These are phyloP conservation scores for Colletotrichum sp. DNA, from an alignment of 2,329 filamentous ascomycete species.

Conservation along the genomic window DNA sequence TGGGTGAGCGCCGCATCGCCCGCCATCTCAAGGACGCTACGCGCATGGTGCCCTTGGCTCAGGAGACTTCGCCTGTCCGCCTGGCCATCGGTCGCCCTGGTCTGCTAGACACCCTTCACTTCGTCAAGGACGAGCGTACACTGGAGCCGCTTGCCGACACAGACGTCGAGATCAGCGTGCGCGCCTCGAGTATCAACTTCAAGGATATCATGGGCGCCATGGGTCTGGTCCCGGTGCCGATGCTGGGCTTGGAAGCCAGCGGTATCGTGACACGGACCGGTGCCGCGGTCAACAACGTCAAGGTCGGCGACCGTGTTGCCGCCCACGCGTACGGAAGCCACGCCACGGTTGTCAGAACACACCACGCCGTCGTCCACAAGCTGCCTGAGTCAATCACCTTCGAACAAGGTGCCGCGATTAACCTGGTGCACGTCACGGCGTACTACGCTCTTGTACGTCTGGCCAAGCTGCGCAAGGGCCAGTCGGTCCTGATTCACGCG, in stretches of 20 bases:
- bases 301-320: conserved; percentile 1
- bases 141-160: conserved; percentile 20
- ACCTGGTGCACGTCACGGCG: conserved; percentile 35
- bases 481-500: conserved; percentile 32
- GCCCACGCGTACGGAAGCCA: neutral
- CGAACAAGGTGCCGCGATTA: conserved; percentile 31
- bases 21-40: conserved; percentile 26
- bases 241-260: conserved; percentile 29
- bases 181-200: conserved; percentile 38
- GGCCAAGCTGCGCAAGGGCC: conserved; percentile 27
- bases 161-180: conserved; percentile 35
- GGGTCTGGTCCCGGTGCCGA: conserved; percentile 26
- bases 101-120: conserved; percentile 31
- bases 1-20: conserved; percentile 27
- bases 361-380: conserved; percentile 17
- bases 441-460: conserved; percentile 33
- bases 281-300: conserved; percentile 15
- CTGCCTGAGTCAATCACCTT: conserved; percentile 40
- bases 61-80: neutral
- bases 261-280: conserved; percentile 24
- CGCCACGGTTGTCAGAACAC: neutral
- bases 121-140: conserved; percentile 27
- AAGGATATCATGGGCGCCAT: conserved; percentile 36
- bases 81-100: conserved; percentile 26
- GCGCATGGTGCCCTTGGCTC: neutral